Conservation (phyloP, 2,329 filamentous ascomycete species). For the Verticillium klebahnii region DNA sequence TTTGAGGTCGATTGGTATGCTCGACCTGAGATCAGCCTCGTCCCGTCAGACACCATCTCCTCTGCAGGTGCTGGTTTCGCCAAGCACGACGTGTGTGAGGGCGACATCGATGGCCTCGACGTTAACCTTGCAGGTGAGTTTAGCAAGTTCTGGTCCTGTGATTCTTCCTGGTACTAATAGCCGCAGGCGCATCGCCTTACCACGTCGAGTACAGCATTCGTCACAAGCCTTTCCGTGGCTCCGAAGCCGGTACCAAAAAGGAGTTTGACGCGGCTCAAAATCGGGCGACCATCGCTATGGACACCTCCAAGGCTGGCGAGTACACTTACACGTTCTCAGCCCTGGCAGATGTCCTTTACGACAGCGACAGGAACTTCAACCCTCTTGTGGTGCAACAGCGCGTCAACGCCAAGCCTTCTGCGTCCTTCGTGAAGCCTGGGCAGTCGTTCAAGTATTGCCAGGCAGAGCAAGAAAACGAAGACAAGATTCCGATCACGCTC, state of each 20-base stretch:
- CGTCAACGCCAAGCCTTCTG: conserved; percentile 79
- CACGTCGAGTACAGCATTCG: conserved; percentile 76
- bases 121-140: conserved; percentile 68
- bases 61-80: conserved; percentile 49
- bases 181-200: conserved; percentile 70
- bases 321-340: conserved; percentile 85
- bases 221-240: conserved; percentile 64
- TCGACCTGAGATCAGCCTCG: conserved; percentile 66
- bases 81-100: conserved; percentile 86
- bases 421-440: conserved; percentile 77
- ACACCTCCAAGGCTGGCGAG: conserved; percentile 75
- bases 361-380: conserved; percentile 62
- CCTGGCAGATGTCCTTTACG: conserved; percentile 82
- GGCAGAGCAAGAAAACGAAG: conserved; percentile 74
- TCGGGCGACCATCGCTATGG: conserved; percentile 75
- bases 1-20: conserved; percentile 86
- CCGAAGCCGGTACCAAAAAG: conserved; percentile 61
- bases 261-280: conserved; percentile 73
- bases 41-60: conserved; percentile 59
- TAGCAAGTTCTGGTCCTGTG: not conserved
- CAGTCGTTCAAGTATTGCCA: conserved; percentile 96
- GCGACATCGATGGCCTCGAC: conserved; percentile 86
- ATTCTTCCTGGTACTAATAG: conserved; percentile 22
- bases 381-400: conserved; percentile 72
- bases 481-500: conserved; percentile 81